Percentiles rank a stretch among this genome's conserved stretches.
Evolutionary conservation across 441 rosid species (phyloP).

Genomic region (Biscutella laevigata): DNA sequence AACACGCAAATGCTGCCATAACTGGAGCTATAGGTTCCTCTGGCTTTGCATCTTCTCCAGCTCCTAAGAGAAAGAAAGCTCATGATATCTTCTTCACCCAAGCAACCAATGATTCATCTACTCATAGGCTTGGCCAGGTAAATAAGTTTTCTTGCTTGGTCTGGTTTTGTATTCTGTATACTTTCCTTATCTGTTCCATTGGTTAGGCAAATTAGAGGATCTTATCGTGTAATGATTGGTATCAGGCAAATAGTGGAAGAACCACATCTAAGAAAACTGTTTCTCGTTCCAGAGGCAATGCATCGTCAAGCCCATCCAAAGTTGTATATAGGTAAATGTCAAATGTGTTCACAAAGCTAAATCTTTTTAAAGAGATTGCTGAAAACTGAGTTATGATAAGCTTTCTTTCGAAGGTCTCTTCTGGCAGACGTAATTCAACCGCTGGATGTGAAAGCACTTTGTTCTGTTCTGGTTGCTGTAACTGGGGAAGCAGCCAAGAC

Average conservation of each 20-base stretch:
- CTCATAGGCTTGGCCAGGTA: constrained; percentile 67
- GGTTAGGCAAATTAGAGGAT: constrained; percentile 9
- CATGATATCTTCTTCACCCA: constrained; percentile 58
- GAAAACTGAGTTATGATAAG: constrained; percentile 1
- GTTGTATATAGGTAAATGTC: constrained; percentile 60
- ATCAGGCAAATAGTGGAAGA: constrained; percentile 49
- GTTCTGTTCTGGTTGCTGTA: constrained; percentile 76
- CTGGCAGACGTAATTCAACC: constrained; percentile 86
- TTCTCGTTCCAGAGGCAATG: constrained; percentile 38
- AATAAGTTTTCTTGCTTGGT: constrained; percentile 11
- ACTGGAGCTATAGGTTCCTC: constrained; percentile 96
- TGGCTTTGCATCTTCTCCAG: constrained; percentile 70
- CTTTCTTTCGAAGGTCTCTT: constrained; percentile 60
- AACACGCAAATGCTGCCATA: constrained; percentile 94
- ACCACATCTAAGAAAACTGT: constrained; percentile 37
- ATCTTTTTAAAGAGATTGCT: neutral
- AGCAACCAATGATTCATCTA: constrained; percentile 48
- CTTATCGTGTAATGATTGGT: constrained; percentile 6
- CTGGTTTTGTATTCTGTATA: neutral
- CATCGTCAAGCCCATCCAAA: constrained; percentile 54
- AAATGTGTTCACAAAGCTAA: constrained; percentile 8
- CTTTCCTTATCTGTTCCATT: neutral
- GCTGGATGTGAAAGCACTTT: constrained; percentile 81
- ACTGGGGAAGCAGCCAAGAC: constrained; percentile 64
- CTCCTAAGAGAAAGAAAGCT: constrained; percentile 66